Evolutionary conservation across 169 alveolate genomes (phyloP), one percentile per base, ranked within the genome.

Genomic region (Cryptosporidium baileyi): DNA sequence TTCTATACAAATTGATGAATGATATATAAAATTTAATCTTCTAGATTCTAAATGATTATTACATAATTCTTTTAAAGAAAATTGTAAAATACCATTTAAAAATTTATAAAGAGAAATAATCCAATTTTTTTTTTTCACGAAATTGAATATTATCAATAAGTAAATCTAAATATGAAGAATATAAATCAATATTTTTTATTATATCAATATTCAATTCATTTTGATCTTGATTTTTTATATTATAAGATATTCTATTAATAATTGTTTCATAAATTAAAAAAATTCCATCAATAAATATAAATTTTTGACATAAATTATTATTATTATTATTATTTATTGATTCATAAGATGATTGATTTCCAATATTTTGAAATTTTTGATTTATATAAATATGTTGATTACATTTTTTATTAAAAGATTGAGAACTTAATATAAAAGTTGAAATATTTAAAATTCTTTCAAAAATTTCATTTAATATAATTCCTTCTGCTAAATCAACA

Each of bases 401-500:
- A 22, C 81, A 65, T 49, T 3, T 51, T 45, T 15, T n/a, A 17
- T 65, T 65, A 11, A 65, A 65, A 19, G 81, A n/a, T 3, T 65
- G 41, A 1, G 61, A 30, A 22, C 81, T 65, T 34, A 65, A 51
- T 4, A 65, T 65, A 26, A 45, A 30, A 8, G 24, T 47, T 24
- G 81, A 26, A 19, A 65, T 26, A 38, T 51, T 45, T 15, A 65
- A 40, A 17, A 51, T 17, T 22, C 63, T 65, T 51, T 65, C 81
- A 30, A 65, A 15, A 30, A 51, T 11, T 32, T n/a, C n/a, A 0
- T 45, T 40, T 17, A 65, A 57, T 26, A 44, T 28, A 17, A 45
- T 49, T 15, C 81, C 81, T 3, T 44, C 36, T 24, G 38, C 81
- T 26, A 45, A 65, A 19, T 65, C 81, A 28, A 65, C 61, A 32